These are phyloP conservation scores for Hansfordia pulvinata DNA, from an alignment of 2,329 filamentous ascomycete genomes.

Conservation along the genomic window DNA sequence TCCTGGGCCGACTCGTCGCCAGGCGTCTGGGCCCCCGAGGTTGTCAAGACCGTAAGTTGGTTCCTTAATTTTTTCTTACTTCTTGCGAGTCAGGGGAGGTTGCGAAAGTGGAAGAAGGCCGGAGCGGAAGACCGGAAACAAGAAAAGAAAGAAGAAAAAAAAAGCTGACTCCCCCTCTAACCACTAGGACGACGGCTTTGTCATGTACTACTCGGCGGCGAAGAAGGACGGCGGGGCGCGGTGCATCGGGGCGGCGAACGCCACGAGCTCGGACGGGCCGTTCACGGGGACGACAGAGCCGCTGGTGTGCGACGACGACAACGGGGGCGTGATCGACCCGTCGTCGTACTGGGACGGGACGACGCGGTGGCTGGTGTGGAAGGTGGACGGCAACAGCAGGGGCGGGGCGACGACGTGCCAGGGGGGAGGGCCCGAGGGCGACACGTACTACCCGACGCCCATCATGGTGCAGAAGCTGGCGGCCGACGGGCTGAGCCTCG, in stretches of 20 bases:
- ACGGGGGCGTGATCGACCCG: constrained; percentile 16
- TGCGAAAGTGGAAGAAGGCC: too few species aligned
- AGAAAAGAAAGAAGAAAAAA: too few species aligned
- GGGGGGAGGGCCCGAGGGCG: constrained; percentile 10
- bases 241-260: constrained; percentile 17
- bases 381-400: constrained; percentile 17
- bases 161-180: too few species aligned
- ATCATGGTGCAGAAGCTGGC: constrained; percentile 16
- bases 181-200: constrained; percentile 14
- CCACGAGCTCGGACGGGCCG: constrained; percentile 11
- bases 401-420: constrained; percentile 16
- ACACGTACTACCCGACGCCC: constrained; percentile 13
- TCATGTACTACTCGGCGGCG: constrained; percentile 18
- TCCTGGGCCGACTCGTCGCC: constrained; percentile 13
- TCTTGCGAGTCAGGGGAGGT: too few species aligned
- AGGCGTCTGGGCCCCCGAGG: constrained; percentile 16
- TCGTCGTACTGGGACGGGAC: constrained; percentile 16
- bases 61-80: not conserved
- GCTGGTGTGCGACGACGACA: constrained; percentile 13
- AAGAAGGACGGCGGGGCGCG: constrained; percentile 12
- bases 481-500: constrained; percentile 14
- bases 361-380: constrained; percentile 17
- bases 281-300: constrained; percentile 11
- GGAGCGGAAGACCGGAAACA: too few species aligned
- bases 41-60: constrained; percentile 15